A percentile compares a stretch with the other conserved stretches of the same genome.
Evolutionary conservation across 202 grass and related monocot genomes (phyloP).

Genomic region (Carex sylvatica): DNA sequence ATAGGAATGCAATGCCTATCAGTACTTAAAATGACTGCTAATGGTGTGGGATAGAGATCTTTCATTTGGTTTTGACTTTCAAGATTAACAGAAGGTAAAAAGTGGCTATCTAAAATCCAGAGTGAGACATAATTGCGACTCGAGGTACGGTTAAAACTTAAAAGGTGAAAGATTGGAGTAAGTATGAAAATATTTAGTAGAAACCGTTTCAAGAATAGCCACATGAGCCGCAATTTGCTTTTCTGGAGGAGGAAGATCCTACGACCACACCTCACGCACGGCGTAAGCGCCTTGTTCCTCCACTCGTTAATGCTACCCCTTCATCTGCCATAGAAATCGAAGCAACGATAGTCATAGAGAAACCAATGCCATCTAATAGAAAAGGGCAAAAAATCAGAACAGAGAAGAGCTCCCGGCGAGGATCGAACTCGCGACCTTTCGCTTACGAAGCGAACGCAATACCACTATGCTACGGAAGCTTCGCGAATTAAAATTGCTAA

Average conservation of each 20-base stretch:
- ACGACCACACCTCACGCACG: not conserved
- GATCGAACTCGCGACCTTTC: constrained; percentile 83
- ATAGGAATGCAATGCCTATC: not conserved
- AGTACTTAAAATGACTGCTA: not conserved
- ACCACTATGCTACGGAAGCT: constrained; percentile 77
- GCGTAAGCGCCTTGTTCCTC: not conserved
- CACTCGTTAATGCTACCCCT: not conserved
- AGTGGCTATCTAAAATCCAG: not conserved
- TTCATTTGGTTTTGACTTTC: not conserved
- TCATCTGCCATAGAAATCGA: not conserved
- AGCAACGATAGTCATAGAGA: not conserved
- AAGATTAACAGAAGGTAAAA: not conserved
- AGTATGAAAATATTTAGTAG: not conserved
- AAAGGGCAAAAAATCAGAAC: not conserved
- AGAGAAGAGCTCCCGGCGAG: constrained; percentile 50
- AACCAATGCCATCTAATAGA: not conserved
- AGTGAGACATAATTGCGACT: not conserved
- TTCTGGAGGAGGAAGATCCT: not conserved
- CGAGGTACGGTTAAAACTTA: not conserved
- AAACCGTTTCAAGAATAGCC: not conserved
- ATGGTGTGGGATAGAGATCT: not conserved
- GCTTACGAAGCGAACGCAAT: constrained; percentile 70
- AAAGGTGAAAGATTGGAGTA: not conserved
- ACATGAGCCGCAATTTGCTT: no score
- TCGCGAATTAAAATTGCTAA: not conserved